phyloP scores from a whole-genome alignment of 2,329 filamentous ascomycete genomes.

The Peltaster fructicola region DNA sequence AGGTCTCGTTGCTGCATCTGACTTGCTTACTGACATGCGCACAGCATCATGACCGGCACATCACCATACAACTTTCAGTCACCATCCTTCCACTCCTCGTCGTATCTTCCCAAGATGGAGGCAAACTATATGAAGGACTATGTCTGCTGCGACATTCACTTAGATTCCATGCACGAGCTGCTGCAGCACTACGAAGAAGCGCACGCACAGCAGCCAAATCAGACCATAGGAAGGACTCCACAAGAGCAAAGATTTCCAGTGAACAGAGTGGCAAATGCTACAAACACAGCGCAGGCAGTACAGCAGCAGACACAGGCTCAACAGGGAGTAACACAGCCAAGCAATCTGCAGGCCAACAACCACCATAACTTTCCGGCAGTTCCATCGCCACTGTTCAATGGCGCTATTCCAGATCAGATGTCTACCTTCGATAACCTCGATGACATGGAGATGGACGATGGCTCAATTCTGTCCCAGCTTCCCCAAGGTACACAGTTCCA shows the following conservation, averaged over 20 bases:
- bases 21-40: slow-evolving; percentile 5
- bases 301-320: slow-evolving; percentile 16
- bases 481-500: slow-evolving; percentile 24
- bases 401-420: slow-evolving; percentile 15
- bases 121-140: slow-evolving; percentile 97
- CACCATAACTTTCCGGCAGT: slow-evolving; percentile 6
- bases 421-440: slow-evolving; percentile 46
- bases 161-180: slow-evolving; percentile 84
- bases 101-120: slow-evolving; percentile 89
- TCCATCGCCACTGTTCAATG: slow-evolving; percentile 16
- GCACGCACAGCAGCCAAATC: slow-evolving; percentile 47
- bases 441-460: slow-evolving; percentile 92
- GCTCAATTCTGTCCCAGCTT: slow-evolving; percentile 39
- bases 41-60: slow-evolving; percentile 82
- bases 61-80: slow-evolving; percentile 72
- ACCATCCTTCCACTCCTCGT: slow-evolving; percentile 91
- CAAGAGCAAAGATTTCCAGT: slow-evolving; percentile 20
- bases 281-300: slow-evolving; percentile 18
- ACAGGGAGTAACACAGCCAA: slow-evolving; percentile 7
- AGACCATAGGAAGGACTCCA: slow-evolving; percentile 22
- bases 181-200: slow-evolving; percentile 93
- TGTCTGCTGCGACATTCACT: slow-evolving; percentile 75
- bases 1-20: slow-evolving; percentile 2
- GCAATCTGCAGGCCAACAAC: slow-evolving; percentile 3
- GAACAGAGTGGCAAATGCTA: slow-evolving; percentile 16